Base-by-base conservation (phyloP, 192 early-diverging fungal genomes). In the Jimgerdemannia flammicorona region DNA sequence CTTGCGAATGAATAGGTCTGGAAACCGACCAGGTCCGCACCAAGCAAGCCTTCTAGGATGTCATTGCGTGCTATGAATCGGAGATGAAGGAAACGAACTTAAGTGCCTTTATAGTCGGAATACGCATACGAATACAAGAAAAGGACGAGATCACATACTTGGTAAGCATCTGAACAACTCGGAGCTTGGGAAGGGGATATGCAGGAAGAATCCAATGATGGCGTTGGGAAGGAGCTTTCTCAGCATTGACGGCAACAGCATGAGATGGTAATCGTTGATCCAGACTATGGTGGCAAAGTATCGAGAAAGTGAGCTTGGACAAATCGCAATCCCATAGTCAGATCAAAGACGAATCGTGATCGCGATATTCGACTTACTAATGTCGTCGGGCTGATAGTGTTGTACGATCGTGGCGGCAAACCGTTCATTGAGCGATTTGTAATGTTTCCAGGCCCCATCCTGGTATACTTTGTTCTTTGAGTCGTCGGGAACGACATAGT, bases 181-280 rank as follows among this genome's bases (percentile, higher is more conserved):
- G 8, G 94, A 95, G 81, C 91, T 93, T 40, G 97, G 97, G 81
- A 99, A 99, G 0, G 97, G 97, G 64, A 97, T 95, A 79, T 99
- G 97, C 72, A 99, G 80, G 75, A 98, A 99, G 84, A 99, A 98
- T 3, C 96, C 97, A 70, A 99, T 95, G 41, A 90, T 93, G 43
- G 96, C 96, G 40, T 88, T 76, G 2, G 97, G 97, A 41, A 97
- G 78, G 11, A 86, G 87, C 84, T 94, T 83, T 66, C 97, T 88
- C 43, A 99, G 82, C 89, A 99, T 92, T 66, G 81, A 83, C 4
- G 97, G 97, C 29, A 99, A 88, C 59, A 99, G 85, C 93, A 98
- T 94, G 69, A 99, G 84, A 79, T 99, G 97, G 78, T 99, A 99
- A 87, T 99, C 97, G 79, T 99, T 97, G 75, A 99, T 88, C 96